Percentiles rank a stretch among this genome's conserved stretches.
Conservation (phyloP, 768 basidiomycete species). For the Boletus sp. region DNA sequence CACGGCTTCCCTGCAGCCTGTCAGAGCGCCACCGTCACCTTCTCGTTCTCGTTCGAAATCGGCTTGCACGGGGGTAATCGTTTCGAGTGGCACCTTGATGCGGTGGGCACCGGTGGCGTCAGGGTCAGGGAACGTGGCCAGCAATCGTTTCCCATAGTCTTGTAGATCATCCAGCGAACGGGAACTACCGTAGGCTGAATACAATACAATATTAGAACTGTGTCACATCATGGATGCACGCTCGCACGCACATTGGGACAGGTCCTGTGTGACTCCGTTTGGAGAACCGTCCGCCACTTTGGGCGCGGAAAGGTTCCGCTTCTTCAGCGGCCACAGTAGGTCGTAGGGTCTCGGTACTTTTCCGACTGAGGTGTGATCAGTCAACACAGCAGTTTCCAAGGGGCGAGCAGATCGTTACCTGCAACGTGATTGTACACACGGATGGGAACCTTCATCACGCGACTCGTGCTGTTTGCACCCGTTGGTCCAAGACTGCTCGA, state of each 20-base stretch:
- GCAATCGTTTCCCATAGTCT: conserved; percentile 50
- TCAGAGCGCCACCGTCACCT: conserved; percentile 44
- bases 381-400: neutral
- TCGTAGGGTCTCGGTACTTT: conserved; percentile 69
- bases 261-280: conserved; percentile 5
- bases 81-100: conserved; percentile 28
- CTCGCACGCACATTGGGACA: conserved; percentile 16
- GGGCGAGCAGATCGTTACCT: conserved; percentile 44
- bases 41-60: conserved; percentile 35
- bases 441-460: conserved; percentile 89
- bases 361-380: conserved; percentile 40
- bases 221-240: neutral
- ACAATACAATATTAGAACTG: conserved; percentile 1
- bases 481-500: conserved; percentile 33
- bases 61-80: conserved; percentile 19
- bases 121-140: conserved; percentile 45
- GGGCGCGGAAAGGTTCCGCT: conserved; percentile 32
- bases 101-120: conserved; percentile 19
- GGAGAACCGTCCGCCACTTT: conserved; percentile 26
- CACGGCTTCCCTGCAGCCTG: conserved; percentile 78
- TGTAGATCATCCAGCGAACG: conserved; percentile 46
- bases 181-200: conserved; percentile 11
- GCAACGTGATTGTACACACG: conserved; percentile 86
- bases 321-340: conserved; percentile 73
- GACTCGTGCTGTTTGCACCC: conserved; percentile 54